These are phyloP conservation scores for Xerocomellus dryophilus DNA, from an alignment of 768 basidiomycete species.

Conservation along the genomic window DNA sequence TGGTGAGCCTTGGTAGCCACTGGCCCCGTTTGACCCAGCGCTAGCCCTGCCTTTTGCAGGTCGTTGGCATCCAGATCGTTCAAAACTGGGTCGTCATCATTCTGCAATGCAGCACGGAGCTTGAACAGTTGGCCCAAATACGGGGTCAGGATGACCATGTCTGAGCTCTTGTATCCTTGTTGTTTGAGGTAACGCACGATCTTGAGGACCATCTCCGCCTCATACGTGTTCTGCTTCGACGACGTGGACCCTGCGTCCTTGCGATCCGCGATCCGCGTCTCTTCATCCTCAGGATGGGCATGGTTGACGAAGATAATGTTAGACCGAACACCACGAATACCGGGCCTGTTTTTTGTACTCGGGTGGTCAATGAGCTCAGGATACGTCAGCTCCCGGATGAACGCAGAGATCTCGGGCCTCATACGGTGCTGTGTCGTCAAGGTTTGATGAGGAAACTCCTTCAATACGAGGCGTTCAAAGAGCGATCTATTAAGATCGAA, in stretches of 20 bases:
- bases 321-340: constrained; percentile 53
- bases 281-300: constrained; percentile 51
- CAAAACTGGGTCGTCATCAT: constrained; percentile 54
- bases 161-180: constrained; percentile 61
- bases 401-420: constrained; percentile 69
- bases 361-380: constrained; percentile 62
- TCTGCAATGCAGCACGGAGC: constrained; percentile 43
- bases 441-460: constrained; percentile 58
- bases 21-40: constrained; percentile 35
- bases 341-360: constrained; percentile 45
- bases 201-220: constrained; percentile 62
- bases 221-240: constrained; percentile 62
- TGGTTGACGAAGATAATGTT: constrained; percentile 67
- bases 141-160: constrained; percentile 65
- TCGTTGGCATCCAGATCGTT: constrained; percentile 63
- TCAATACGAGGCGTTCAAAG: constrained; percentile 65
- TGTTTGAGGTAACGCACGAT: constrained; percentile 65
- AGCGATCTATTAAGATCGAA: constrained; percentile 65
- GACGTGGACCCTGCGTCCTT: constrained; percentile 45
- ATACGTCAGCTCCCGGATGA: constrained; percentile 63
- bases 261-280: constrained; percentile 40
- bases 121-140: constrained; percentile 63
- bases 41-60: constrained; percentile 55
- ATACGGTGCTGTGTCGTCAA: constrained; percentile 64
- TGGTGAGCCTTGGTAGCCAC: constrained; percentile 40